Base-by-base conservation (phyloP, 2,329 filamentous ascomycete species). In the Apiospora arundinis region DNA sequence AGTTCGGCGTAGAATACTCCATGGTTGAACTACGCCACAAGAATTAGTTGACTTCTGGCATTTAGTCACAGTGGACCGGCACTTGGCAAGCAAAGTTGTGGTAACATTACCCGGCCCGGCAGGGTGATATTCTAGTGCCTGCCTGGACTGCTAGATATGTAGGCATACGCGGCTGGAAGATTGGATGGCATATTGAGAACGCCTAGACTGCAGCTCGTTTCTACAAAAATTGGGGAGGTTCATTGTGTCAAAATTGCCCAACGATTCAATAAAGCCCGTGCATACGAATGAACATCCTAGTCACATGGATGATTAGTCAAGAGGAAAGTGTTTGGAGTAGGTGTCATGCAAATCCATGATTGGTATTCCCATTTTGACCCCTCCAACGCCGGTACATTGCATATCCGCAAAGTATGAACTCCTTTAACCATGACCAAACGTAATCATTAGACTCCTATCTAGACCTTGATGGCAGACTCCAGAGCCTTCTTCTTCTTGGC, bases 381-480 rank as follows among this genome's bases (percentile, higher is more conserved):
- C 75, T 78, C 78, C 78, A 81, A 81, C 79, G 79, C 79, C 79
- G 73, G 77, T 77, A 78, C 79, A 73, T 78, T 81, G 79, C 78
- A 79, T 79, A 78, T 74, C 73, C 77, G 69, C 70, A 71, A 68
- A 69, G 70, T 67, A 72, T 77, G 74, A 79, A 80, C 78, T 78
- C 78, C 78, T 75, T 63, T 72, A 78, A 72, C 79, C 78, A 68
- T 80, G 73, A 78, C 74, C 73, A 68, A 75, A 75, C 69, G 71
- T 71, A 70, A 67, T 67, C 65, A 67, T 46, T 45, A 67, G 65
- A 46, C 65, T 25, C 40, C 65, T 45, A 63, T 70, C 45, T 97
- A 99, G 88, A 99, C 97, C 93, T 98, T 98, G 91, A 98, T 95
- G 84, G 96, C 95, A 82, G 86, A 87, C 87, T 98, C 96, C 76